Conservation (phyloP, 139 green algal genomes). For the Volvox africanus region DNA sequence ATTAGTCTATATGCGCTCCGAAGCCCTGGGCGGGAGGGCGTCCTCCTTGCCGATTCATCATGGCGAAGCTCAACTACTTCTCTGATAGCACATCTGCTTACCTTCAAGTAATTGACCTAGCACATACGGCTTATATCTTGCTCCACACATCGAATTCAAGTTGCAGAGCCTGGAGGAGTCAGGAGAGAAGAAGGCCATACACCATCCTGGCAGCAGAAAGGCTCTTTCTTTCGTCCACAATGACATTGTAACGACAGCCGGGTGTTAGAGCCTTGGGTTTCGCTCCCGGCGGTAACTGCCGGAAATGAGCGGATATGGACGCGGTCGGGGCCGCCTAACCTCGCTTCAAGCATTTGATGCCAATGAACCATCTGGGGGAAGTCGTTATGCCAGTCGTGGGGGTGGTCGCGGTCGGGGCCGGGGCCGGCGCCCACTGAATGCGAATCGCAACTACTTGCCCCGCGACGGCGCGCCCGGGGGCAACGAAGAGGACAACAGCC, state of each 20-base stretch:
- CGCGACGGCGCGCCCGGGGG: not conserved
- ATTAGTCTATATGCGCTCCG: too few relatives aligned
- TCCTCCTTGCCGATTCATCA: too few relatives aligned
- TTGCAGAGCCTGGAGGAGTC: not conserved
- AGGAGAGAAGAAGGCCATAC: not conserved
- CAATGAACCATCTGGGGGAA: not conserved
- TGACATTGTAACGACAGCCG: not conserved
- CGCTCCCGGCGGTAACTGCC: not conserved
- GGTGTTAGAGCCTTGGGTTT: not conserved
- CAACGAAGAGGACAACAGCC: slow-evolving; percentile 43
- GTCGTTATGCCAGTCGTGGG: not conserved
- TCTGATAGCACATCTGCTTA: too few relatives aligned
- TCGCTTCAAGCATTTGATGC: slow-evolving; percentile 46
- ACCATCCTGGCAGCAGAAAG: not conserved
- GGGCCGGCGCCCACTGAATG: slow-evolving; percentile 19
- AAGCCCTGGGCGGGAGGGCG: too few relatives aligned
- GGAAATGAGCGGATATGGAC: not conserved
- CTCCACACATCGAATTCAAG: not conserved
- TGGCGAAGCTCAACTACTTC: too few relatives aligned
- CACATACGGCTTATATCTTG: too few relatives aligned
- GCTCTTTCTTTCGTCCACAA: not conserved
- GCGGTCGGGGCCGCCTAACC: slow-evolving; percentile 3
- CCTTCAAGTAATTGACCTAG: too few relatives aligned
- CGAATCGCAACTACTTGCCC: slow-evolving; percentile 29
- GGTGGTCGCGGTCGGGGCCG: slow-evolving; percentile 24